Conservation (phyloP, 176 grass and related monocot species). For the Rhynchospora tenuis region DNA sequence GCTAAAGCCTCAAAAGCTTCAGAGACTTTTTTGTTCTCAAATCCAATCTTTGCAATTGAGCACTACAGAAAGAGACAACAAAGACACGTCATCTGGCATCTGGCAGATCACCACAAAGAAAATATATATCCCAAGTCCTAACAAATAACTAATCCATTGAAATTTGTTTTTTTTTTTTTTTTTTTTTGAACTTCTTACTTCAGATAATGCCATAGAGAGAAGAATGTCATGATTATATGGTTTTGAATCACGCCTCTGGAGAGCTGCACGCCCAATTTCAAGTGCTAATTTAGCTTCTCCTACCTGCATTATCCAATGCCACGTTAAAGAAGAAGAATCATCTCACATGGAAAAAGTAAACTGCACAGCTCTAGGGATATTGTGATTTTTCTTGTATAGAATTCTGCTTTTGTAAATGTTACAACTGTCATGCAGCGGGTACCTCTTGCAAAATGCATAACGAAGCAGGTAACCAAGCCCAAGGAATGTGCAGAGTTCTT, state of each 20-base stretch:
- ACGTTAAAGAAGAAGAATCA: constrained; percentile 6
- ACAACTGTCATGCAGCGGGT: not conserved
- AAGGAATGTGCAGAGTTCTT: constrained; percentile 74
- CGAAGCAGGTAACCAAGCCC: constrained; percentile 74
- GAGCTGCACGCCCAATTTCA: constrained; percentile 69
- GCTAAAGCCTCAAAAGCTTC: constrained; percentile 96
- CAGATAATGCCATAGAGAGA: constrained; percentile 87
- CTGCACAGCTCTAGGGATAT: not conserved
- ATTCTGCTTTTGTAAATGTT: not conserved
- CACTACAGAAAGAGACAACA: constrained; percentile 41
- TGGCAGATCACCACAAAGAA: constrained; percentile 23
- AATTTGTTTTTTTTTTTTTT: not conserved
- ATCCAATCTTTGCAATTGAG: constrained; percentile 83
- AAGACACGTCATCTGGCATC: not conserved
- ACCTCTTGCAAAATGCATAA: constrained; percentile 91
- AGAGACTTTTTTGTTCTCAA: constrained; percentile 89
- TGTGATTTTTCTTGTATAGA: not conserved
- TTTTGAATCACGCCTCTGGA: constrained; percentile 63
- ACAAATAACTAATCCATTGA: not conserved
- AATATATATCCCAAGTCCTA: constrained; percentile 20
- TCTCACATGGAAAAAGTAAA: not conserved
- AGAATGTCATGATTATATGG: constrained; percentile 75
- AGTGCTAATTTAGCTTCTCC: constrained; percentile 86
- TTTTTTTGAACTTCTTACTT: constrained; percentile 53
- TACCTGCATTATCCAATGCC: constrained; percentile 43